phyloP scores from a whole-genome alignment of 352 stramenopile genomes.

The Phytophthora sansomeana region DNA sequence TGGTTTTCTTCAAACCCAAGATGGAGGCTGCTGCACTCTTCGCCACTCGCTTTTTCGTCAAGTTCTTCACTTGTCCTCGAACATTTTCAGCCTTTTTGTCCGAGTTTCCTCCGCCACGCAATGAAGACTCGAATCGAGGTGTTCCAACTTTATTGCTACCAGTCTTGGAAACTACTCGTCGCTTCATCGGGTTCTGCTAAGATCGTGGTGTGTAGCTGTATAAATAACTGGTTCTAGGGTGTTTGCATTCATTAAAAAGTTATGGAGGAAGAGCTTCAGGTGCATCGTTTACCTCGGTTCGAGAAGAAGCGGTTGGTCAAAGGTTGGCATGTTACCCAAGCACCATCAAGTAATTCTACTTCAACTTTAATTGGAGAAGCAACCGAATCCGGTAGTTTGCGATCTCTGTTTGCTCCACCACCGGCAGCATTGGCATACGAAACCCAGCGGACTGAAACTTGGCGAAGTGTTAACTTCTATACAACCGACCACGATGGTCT shows the following conservation, averaged over 20 bases:
- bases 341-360: not conserved
- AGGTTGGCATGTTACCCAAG: constrained; percentile 36
- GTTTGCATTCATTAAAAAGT: not conserved
- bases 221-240: constrained; percentile 21
- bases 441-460: constrained; percentile 16
- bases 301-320: constrained; percentile 51
- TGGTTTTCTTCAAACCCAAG: constrained; percentile 12
- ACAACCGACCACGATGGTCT: not conserved
- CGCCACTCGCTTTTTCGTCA: constrained; percentile 12
- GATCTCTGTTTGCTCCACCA: constrained; percentile 27
- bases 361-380: not conserved
- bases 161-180: constrained; percentile 16
- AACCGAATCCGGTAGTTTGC: constrained; percentile 9
- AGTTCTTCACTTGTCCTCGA: constrained; percentile 15
- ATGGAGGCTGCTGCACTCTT: constrained; percentile 13
- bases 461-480: constrained; percentile 10
- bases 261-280: constrained; percentile 33
- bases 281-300: constrained; percentile 33
- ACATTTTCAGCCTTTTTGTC: not conserved
- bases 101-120: not conserved
- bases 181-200: constrained; percentile 29
- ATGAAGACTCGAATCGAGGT: constrained; percentile 2
- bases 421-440: constrained; percentile 28
- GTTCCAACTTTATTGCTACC: not conserved
- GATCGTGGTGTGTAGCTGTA: constrained; percentile 11